Percentiles rank a stretch among this genome's conserved stretches.
Evolutionary conservation across 2,329 filamentous ascomycete species (phyloP).

Genomic region (Aspergillus sp.): DNA sequence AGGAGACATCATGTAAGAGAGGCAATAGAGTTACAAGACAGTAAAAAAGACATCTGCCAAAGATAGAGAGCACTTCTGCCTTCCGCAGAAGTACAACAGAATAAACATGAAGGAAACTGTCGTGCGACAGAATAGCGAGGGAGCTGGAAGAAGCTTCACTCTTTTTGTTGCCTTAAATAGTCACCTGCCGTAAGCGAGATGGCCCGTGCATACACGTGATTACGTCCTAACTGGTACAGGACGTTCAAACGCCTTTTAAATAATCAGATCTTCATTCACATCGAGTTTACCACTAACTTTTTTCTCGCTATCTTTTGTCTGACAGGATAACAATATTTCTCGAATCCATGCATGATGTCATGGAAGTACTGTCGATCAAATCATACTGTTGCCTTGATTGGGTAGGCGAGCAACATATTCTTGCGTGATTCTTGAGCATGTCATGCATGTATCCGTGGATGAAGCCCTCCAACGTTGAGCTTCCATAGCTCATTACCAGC

Average conservation of each 20-base stretch:
- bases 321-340: neutral
- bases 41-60: slow-evolving; percentile 23
- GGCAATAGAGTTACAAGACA: slow-evolving; percentile 23
- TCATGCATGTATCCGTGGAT: neutral
- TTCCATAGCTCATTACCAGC: neutral
- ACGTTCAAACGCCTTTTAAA: too few relatives aligned
- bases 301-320: neutral
- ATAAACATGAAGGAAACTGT: slow-evolving; percentile 18
- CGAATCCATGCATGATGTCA: neutral
- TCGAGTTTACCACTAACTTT: too few relatives aligned
- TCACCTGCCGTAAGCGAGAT: slow-evolving; percentile 35
- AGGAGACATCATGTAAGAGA: slow-evolving; percentile 32
- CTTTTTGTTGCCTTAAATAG: slow-evolving; percentile 18
- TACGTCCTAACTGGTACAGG: too few relatives aligned
- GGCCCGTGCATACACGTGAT: slow-evolving; percentile 35
- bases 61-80: slow-evolving; percentile 24
- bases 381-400: neutral
- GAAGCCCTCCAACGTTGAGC: neutral
- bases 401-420: neutral
- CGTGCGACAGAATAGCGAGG: slow-evolving; percentile 19
- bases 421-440: neutral
- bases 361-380: neutral
- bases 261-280: too few relatives aligned
- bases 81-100: slow-evolving; percentile 25
- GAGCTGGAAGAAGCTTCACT: slow-evolving; percentile 5